These are phyloP conservation scores for Cladosporium sp. DNA, from an alignment of 2,329 filamentous ascomycete species.

Conservation along the genomic window DNA sequence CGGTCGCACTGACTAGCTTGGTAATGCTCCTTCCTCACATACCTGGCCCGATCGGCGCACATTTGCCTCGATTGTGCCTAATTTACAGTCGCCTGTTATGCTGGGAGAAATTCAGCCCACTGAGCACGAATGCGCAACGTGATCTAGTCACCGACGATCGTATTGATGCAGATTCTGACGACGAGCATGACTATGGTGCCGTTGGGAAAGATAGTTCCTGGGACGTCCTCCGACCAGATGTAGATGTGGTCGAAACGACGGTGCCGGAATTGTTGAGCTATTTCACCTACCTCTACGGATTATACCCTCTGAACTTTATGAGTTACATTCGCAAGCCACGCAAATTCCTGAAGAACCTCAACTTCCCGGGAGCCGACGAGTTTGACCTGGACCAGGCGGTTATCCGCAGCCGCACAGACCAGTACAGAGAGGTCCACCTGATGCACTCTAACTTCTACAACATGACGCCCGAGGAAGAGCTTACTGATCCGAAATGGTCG, in stretches of 20 bases:
- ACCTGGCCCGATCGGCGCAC: slow-evolving; percentile 67
- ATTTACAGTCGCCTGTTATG: slow-evolving; percentile 79
- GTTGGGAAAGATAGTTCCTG: slow-evolving; percentile 50
- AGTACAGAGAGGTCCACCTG: slow-evolving; percentile 70
- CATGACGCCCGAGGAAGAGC: slow-evolving; percentile 75
- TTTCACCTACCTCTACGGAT: slow-evolving; percentile 78
- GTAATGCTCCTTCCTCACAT: slow-evolving; percentile 84
- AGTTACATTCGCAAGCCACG: slow-evolving; percentile 82
- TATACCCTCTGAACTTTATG: slow-evolving; percentile 85
- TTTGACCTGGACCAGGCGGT: slow-evolving; percentile 77
- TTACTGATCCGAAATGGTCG: slow-evolving; percentile 76
- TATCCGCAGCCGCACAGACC: slow-evolving; percentile 73
- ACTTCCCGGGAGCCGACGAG: slow-evolving; percentile 68
- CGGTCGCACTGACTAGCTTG: slow-evolving; percentile 69
- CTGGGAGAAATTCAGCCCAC: slow-evolving; percentile 62
- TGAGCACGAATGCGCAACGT: slow-evolving; percentile 36
- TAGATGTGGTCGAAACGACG: slow-evolving; percentile 61
- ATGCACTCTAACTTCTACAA: slow-evolving; percentile 84
- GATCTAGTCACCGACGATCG: slow-evolving; percentile 39
- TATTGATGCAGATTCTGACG: slow-evolving; percentile 31
- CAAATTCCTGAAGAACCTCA: slow-evolving; percentile 71
- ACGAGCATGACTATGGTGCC: slow-evolving; percentile 42
- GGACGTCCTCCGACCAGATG: slow-evolving; percentile 63
- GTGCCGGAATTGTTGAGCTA: slow-evolving; percentile 71
- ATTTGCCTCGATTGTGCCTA: slow-evolving; percentile 74